These are phyloP conservation scores for Phytophthora pini DNA, from an alignment of 352 stramenopile species.

Conservation along the genomic window DNA sequence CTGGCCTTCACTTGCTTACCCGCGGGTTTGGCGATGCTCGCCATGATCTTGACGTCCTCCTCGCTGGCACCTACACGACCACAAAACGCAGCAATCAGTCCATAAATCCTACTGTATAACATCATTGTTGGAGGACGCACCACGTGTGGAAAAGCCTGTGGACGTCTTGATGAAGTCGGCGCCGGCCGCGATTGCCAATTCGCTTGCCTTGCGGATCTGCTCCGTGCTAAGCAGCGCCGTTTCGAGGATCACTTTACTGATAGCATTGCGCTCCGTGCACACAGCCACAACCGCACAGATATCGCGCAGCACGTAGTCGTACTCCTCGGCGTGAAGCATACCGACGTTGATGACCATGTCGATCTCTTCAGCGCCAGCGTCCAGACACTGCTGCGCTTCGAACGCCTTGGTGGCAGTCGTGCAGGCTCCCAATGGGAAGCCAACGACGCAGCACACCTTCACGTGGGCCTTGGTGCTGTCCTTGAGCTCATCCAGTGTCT, in stretches of 20 bases:
- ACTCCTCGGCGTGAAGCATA: slow-evolving; percentile 62
- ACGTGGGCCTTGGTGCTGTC: slow-evolving; percentile 48
- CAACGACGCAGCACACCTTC: slow-evolving; percentile 86
- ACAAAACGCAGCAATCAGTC: slow-evolving; percentile 6
- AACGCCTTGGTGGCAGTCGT: slow-evolving; percentile 72
- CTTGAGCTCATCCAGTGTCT: slow-evolving; percentile 58
- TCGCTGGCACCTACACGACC: slow-evolving; percentile 61
- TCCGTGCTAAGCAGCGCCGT: slow-evolving; percentile 73
- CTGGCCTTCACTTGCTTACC: slow-evolving; percentile 86
- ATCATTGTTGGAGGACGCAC: slow-evolving; percentile 20
- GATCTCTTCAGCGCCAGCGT: slow-evolving; percentile 83
- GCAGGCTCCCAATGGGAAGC: slow-evolving; percentile 78
- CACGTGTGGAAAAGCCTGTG: slow-evolving; percentile 85
- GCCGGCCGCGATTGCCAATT: slow-evolving; percentile 68
- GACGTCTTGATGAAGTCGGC: slow-evolving; percentile 91
- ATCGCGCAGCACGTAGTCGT: slow-evolving; percentile 80
- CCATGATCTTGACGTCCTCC: slow-evolving; percentile 82
- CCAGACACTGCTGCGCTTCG: slow-evolving; percentile 69
- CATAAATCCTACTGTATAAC: background rate
- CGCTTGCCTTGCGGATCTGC: slow-evolving; percentile 76
- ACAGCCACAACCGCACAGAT: slow-evolving; percentile 72
- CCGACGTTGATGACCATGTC: slow-evolving; percentile 90
- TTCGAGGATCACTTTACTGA: slow-evolving; percentile 90
- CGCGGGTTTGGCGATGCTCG: slow-evolving; percentile 55
- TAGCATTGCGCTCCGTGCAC: slow-evolving; percentile 61